These are phyloP conservation scores for Russula emetica DNA, from an alignment of 768 basidiomycete genomes.

Conservation along the genomic window DNA sequence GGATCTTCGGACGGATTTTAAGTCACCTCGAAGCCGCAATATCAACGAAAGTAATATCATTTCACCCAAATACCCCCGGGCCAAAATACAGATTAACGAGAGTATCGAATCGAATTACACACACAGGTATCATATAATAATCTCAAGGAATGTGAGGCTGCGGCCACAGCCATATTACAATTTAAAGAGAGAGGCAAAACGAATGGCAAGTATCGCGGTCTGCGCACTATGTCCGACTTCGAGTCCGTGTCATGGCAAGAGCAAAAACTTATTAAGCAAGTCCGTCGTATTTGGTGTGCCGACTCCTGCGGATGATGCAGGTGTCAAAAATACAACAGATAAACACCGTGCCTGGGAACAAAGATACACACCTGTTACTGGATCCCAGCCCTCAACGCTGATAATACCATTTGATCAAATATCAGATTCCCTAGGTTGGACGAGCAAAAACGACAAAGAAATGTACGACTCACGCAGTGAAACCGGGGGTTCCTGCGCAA, in stretches of 20 bases:
- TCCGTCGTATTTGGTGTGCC: conserved; percentile 7
- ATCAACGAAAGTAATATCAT: background rate
- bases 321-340: background rate
- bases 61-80: no score
- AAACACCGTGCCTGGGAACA: background rate
- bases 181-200: background rate
- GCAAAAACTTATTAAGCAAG: background rate
- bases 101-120: background rate
- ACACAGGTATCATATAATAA: background rate
- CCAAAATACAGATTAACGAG: background rate
- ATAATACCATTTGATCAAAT: background rate
- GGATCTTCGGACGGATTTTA: no score
- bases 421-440: background rate
- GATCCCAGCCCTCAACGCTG: conserved; percentile 19
- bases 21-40: no score
- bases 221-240: background rate
- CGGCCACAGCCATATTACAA: background rate
- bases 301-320: background rate
- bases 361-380: conserved; percentile 12
- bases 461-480: conserved; percentile 7
- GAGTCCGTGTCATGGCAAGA: background rate
- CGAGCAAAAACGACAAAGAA: background rate
- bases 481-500: conserved; percentile 12
- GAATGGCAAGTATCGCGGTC: background rate
- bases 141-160: background rate